Evolutionary conservation across 805 yeast species (phyloP), one percentile per base, ranked within the genome.

Genomic region (Millerozyma acaciae): DNA sequence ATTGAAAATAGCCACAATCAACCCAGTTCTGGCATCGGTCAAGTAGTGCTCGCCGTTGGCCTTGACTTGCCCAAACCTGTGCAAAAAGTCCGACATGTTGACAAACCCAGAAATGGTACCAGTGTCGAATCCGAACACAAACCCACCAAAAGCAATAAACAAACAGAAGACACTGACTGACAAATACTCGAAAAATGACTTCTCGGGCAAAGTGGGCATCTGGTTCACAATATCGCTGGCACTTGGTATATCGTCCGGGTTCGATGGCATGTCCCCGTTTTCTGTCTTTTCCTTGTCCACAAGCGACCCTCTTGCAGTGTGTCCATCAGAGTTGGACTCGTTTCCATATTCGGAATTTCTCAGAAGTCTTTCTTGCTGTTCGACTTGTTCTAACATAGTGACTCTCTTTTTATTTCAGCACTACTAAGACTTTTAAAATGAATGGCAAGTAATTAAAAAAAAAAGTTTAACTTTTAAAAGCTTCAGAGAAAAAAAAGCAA

Each of bases 91-190:
- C 8, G 62, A 45, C 78, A 79, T 75, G 53, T 75, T 75, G 34
- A 78, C 75, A 50, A 80, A 76, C 45, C 86, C 86, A 26, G 84
- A 78, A 55, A 80, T 75, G 44, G 87, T 79, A 65, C 86, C 87
- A 34, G 85, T 80, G 65, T 80, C 87, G 72, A 79, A 80, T 41
- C 87, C 87, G 51, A 79, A 81, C 23, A 80, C 78, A 51, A 76
- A 80, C 28, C 88, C 88, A 64, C 86, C 87, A 42, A 81, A 81
- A 19, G 86, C 83, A 39, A 80, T 75, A 32, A 75, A 50, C 8
- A 67, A 45, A 56, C 85, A 78, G 42, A 60, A 57, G 15, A 57
- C 21, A 58, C 60, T 31, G 50, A 62, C 57, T 16, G 57, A 43
- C 10, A 55, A 16, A 34, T 63, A 60, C 26, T 60, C 67, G 35